phyloP scores from a whole-genome alignment of 139 green algal genomes.

The Raphidocelis subcapitata region DNA sequence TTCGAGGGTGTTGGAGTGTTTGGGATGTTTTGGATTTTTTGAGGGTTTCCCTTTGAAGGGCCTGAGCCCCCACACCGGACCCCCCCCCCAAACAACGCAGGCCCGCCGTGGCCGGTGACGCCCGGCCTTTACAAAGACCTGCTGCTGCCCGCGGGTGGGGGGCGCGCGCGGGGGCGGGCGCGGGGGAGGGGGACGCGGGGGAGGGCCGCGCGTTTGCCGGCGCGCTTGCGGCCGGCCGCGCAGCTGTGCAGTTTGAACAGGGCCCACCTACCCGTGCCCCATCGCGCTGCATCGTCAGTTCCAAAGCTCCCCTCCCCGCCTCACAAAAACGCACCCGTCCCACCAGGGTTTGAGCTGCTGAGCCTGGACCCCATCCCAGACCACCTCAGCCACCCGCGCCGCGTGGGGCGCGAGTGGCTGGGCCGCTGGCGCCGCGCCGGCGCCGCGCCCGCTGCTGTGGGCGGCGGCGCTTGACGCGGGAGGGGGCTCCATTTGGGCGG shows the following conservation, averaged over 20 bases:
- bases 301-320: no score
- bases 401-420: slow-evolving; percentile 47
- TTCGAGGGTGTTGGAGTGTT: no score
- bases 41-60: no score
- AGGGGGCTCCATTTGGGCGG: no score
- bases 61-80: neutral
- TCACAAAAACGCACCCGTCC: neutral
- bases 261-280: no score
- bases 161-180: neutral
- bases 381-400: slow-evolving; percentile 35
- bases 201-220: neutral
- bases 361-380: slow-evolving; percentile 32
- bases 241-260: no score
- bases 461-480: no score
- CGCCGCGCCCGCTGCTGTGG: no score
- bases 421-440: slow-evolving; percentile 33
- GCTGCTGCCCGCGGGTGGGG: slow-evolving; percentile 33
- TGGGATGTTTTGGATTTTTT: no score
- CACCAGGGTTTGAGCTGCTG: slow-evolving; percentile 45
- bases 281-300: neutral
- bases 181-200: neutral
- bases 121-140: slow-evolving; percentile 48
- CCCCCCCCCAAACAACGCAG: neutral
- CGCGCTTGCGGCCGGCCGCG: no score
- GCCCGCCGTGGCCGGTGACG: slow-evolving; percentile 60